phyloP scores from a whole-genome alignment of 129 eudicot genomes.

The Flaveria bidentis region DNA sequence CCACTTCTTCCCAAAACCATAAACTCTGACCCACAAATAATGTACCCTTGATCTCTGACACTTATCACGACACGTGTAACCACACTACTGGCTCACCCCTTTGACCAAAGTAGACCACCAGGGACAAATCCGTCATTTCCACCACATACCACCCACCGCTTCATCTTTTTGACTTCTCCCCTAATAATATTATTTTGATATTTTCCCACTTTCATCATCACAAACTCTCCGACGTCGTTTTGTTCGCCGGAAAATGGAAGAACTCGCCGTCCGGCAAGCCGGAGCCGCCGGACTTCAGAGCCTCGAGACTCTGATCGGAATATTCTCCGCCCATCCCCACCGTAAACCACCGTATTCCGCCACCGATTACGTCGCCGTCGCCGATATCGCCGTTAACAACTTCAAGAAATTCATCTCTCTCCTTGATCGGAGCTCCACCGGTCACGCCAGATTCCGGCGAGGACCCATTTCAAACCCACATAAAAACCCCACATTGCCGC shows the following conservation, averaged over 20 bases:
- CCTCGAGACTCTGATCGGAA: conserved; percentile 65
- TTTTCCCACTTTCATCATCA: background rate
- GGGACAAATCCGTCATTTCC: conserved; percentile 32
- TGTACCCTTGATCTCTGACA: background rate
- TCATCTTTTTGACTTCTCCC: conserved; percentile 30
- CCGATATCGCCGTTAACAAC: conserved; percentile 72
- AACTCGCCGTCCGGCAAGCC: conserved; percentile 72
- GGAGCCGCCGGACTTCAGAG: conserved; percentile 83
- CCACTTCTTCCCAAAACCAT: conserved; percentile 18
- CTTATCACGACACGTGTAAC: conserved; percentile 11
- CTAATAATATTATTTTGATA: background rate
- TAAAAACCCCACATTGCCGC: background rate
- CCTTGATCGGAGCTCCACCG: conserved; percentile 71
- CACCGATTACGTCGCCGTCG: conserved; percentile 59
- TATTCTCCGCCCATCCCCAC: conserved; percentile 54
- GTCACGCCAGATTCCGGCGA: conserved; percentile 92
- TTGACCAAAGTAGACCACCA: conserved; percentile 15
- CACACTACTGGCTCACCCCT: background rate
- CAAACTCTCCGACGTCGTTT: conserved; percentile 17
- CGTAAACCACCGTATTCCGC: conserved; percentile 30
- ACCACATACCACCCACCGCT: conserved; percentile 32
- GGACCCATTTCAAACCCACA: conserved; percentile 47
- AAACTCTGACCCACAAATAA: conserved; percentile 18
- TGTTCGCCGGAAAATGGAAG: conserved; percentile 46
- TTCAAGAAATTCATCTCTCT: conserved; percentile 81